Evolutionary conservation across 768 basidiomycete species (phyloP).

Genomic region (Paxillus ammoniavirescens): DNA sequence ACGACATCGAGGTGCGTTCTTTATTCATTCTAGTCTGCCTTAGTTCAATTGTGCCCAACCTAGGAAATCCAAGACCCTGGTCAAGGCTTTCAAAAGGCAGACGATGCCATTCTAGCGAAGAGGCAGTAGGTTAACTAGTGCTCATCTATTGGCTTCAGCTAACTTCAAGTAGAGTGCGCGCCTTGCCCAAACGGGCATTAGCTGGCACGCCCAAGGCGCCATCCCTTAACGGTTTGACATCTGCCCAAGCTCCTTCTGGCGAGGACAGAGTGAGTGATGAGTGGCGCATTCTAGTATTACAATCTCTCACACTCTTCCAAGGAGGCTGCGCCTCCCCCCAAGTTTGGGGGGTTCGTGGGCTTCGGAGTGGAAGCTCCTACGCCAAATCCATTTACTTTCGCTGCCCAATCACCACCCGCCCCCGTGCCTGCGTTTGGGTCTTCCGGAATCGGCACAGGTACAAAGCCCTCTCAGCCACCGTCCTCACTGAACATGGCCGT

Average conservation of each 20-base stretch:
- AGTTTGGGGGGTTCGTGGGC: slow-evolving; percentile 52
- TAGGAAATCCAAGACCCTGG: slow-evolving; percentile 43
- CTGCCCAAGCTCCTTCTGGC: slow-evolving; percentile 22
- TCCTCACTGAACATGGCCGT: slow-evolving; percentile 17
- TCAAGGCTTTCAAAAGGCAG: slow-evolving; percentile 57
- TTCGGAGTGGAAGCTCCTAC: slow-evolving; percentile 41
- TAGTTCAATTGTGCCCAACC: background rate
- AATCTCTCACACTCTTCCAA: slow-evolving; percentile 16
- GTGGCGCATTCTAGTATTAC: slow-evolving; percentile 12
- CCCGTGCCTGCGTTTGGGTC: slow-evolving; percentile 12
- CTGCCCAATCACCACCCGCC: slow-evolving; percentile 23
- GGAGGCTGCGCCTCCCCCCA: slow-evolving; percentile 35
- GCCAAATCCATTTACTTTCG: slow-evolving; percentile 41
- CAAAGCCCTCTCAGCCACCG: slow-evolving; percentile 12
- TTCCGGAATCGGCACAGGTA: slow-evolving; percentile 6
- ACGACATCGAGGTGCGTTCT: slow-evolving; percentile 31
- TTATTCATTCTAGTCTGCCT: background rate
- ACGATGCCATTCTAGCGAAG: slow-evolving; percentile 50
- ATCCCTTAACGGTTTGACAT: slow-evolving; percentile 23
- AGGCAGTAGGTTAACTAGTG: slow-evolving; percentile 50
- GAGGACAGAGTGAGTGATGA: slow-evolving; percentile 25
- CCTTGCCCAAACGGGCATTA: slow-evolving; percentile 53
- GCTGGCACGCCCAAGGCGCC: slow-evolving; percentile 19
- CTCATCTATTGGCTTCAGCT: slow-evolving; percentile 1
- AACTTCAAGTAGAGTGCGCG: slow-evolving; percentile 53